Percentiles rank a stretch among this genome's conserved stretches.
Conservation (phyloP, 78 protist species). For the Dictyostelium capitatum region DNA sequence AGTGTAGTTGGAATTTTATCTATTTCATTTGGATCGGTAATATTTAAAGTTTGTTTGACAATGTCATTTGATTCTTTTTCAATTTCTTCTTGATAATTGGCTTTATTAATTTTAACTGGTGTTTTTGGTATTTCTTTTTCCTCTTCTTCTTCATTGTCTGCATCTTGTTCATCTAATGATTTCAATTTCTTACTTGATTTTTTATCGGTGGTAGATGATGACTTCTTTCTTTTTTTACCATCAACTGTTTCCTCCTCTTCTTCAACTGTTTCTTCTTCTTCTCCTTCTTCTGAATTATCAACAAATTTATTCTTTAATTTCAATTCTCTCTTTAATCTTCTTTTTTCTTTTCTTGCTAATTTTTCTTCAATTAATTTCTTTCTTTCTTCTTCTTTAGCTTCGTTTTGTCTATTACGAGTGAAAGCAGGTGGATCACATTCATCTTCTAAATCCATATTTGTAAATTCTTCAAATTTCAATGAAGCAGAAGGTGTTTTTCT, state of each 20-base stretch:
- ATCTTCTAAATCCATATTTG: constrained; percentile 74
- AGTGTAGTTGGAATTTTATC: constrained; percentile 27
- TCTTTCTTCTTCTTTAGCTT: not conserved
- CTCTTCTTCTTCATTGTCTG: not conserved
- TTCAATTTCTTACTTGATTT: not conserved
- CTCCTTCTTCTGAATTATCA: not conserved
- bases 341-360: constrained; percentile 9
- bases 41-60: not conserved
- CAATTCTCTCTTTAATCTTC: not conserved
- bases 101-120: not conserved
- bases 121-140: not conserved
- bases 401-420: constrained; percentile 18
- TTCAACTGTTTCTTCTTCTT: not conserved
- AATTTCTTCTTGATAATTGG: not conserved
- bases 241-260: not conserved
- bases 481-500: constrained; percentile 49
- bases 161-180: not conserved
- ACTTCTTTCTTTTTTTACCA: not conserved
- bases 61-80: constrained; percentile 13
- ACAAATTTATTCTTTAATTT: not conserved
- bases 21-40: not conserved
- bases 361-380: not conserved
- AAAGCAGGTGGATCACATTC: constrained; percentile 92
- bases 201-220: not conserved
- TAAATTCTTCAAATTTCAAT: constrained; percentile 74